These are phyloP conservation scores for Caloboletus inedulis DNA, from an alignment of 1,284 basidiomycete genomes.

Conservation along the genomic window DNA sequence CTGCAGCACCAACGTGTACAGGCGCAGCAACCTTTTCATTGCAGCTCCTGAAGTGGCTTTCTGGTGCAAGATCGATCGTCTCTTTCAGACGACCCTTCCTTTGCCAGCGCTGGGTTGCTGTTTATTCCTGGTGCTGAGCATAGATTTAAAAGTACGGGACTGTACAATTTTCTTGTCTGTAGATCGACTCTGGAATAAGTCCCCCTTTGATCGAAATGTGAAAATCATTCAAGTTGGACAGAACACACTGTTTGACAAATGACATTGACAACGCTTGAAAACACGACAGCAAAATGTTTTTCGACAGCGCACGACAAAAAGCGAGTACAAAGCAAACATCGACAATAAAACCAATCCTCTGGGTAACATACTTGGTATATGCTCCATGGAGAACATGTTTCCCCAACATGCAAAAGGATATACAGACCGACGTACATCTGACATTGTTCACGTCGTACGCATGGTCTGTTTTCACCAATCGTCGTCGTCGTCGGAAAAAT, in stretches of 20 bases:
- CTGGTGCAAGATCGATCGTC: slow-evolving; percentile 28
- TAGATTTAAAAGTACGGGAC: slow-evolving; percentile 1
- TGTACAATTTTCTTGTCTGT: slow-evolving; percentile 16
- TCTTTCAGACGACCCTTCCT: slow-evolving; percentile 6
- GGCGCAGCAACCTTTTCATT: slow-evolving; percentile 29
- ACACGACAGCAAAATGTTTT: too few species aligned
- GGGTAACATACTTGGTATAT: too few species aligned
- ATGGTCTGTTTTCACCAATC: slow-evolving; percentile 18
- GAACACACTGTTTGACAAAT: too few species aligned
- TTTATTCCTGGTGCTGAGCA: slow-evolving; percentile 6
- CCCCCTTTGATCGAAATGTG: not conserved
- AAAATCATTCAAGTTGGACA: not conserved
- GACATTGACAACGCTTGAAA: too few species aligned
- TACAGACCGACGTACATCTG: too few species aligned
- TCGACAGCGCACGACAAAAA: too few species aligned
- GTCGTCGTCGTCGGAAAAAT: slow-evolving; percentile 27
- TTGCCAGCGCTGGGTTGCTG: slow-evolving; percentile 5
- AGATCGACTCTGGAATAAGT: not conserved
- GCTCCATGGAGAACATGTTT: too few species aligned
- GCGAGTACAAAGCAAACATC: not conserved
- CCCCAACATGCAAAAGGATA: too few species aligned
- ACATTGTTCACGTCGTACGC: too few species aligned
- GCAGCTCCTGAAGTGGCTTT: slow-evolving; percentile 37
- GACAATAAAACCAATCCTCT: not conserved
- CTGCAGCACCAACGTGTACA: slow-evolving; percentile 31